These are phyloP conservation scores for Stachybotrys chartarum DNA, from an alignment of 2,329 filamentous ascomycete genomes.

Conservation along the genomic window DNA sequence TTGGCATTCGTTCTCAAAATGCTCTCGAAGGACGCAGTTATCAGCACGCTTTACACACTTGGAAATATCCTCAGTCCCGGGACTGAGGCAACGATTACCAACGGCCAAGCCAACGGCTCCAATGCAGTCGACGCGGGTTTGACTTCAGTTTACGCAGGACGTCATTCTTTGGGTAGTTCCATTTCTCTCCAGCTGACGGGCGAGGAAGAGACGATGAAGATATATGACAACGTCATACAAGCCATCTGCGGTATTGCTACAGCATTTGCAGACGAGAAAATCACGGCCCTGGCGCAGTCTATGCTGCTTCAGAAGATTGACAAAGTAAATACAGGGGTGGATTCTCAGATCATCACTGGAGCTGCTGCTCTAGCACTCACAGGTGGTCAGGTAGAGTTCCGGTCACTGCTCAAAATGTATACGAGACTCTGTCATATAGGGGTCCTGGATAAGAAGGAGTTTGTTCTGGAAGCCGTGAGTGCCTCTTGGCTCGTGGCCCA, in stretches of 20 bases:
- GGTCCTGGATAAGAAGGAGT: slow-evolving; percentile 58
- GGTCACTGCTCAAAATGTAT: slow-evolving; percentile 78
- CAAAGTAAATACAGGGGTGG: slow-evolving; percentile 72
- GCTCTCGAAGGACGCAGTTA: slow-evolving; percentile 86
- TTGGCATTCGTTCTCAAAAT: slow-evolving; percentile 74
- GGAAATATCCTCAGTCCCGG: slow-evolving; percentile 86
- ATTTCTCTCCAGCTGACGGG: slow-evolving; percentile 70
- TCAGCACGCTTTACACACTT: slow-evolving; percentile 92
- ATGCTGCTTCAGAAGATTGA: slow-evolving; percentile 96
- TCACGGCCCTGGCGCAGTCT: slow-evolving; percentile 84
- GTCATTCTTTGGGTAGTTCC: slow-evolving; percentile 62
- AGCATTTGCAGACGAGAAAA: slow-evolving; percentile 79
- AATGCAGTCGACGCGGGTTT: slow-evolving; percentile 27
- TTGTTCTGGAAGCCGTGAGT: slow-evolving; percentile 65
- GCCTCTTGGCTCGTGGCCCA: background rate
- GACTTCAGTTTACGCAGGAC: slow-evolving; percentile 41
- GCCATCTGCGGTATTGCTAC: slow-evolving; percentile 87
- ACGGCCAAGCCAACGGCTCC: slow-evolving; percentile 41
- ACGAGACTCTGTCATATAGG: slow-evolving; percentile 67
- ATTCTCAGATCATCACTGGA: slow-evolving; percentile 79
- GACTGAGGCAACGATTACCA: slow-evolving; percentile 45
- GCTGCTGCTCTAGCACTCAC: slow-evolving; percentile 70
- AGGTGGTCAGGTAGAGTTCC: slow-evolving; percentile 76
- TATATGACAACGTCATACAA: slow-evolving; percentile 86
- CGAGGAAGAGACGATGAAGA: slow-evolving; percentile 70